These are phyloP conservation scores for Talaromyces sp. DNA, from an alignment of 2,329 filamentous ascomycete species.

Conservation along the genomic window DNA sequence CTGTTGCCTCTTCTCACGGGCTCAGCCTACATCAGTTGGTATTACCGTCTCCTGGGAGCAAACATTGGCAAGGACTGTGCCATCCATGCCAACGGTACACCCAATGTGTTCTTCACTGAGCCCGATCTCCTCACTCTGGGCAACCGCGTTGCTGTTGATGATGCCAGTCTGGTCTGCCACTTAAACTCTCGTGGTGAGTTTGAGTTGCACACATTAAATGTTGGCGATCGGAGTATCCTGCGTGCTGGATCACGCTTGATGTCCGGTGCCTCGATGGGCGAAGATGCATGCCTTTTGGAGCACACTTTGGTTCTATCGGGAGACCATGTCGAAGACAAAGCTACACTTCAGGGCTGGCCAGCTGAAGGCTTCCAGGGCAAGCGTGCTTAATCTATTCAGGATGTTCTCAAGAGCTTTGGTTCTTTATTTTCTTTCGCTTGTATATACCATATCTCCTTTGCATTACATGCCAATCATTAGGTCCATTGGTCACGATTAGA, in stretches of 20 bases:
- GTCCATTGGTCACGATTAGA: no score
- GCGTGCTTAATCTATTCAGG: conserved; percentile 12
- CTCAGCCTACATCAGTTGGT: conserved; percentile 55
- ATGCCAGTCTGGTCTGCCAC: conserved; percentile 59
- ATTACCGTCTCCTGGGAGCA: conserved; percentile 59
- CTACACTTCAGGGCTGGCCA: conserved; percentile 61
- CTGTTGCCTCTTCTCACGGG: conserved; percentile 58
- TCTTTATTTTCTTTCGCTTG: neutral
- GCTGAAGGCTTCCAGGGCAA: conserved; percentile 44
- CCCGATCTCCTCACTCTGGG: conserved; percentile 59
- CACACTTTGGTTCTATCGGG: conserved; percentile 62
- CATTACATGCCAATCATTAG: no score
- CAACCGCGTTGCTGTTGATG: conserved; percentile 57
- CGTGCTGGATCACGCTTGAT: conserved; percentile 56
- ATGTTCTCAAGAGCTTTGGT: neutral
- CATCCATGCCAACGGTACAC: conserved; percentile 57
- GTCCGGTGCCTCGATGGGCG: conserved; percentile 57
- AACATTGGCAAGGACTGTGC: conserved; percentile 59
- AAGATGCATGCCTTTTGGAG: conserved; percentile 58
- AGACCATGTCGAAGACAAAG: conserved; percentile 55
- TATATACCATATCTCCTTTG: no score
- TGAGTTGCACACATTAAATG: conserved; percentile 55
- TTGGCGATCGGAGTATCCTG: conserved; percentile 57
- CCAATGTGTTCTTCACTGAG: conserved; percentile 60
- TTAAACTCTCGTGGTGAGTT: conserved; percentile 62